Evolutionary conservation across 192 early-diverging fungal species (phyloP).

Genomic region (Gamsiella multidivaricata): DNA sequence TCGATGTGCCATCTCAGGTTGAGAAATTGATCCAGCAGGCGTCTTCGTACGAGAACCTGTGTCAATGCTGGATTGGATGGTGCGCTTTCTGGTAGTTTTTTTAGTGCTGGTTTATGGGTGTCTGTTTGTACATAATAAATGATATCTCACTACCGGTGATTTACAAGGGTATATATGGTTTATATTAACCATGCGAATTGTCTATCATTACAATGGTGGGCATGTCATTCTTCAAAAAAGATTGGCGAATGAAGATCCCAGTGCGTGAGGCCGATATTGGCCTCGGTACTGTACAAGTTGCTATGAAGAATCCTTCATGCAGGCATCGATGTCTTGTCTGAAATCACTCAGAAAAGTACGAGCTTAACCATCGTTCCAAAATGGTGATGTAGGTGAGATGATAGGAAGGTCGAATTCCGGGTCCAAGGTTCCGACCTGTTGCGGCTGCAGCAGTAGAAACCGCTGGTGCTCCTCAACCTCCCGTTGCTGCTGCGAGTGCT

Average conservation of each 20-base stretch:
- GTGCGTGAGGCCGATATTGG: too few relatives aligned
- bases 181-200: too few relatives aligned
- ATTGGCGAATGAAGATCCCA: too few relatives aligned
- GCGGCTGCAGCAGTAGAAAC: too few relatives aligned
- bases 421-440: neutral
- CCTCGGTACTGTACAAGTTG: neutral
- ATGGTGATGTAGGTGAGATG: slow-evolving; percentile 40
- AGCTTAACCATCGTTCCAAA: slow-evolving; percentile 30
- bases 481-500: too few relatives aligned
- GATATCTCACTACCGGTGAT: too few relatives aligned
- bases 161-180: too few relatives aligned
- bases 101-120: neutral
- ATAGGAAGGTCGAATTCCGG: slow-evolving; percentile 26
- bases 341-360: neutral
- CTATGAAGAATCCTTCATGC: neutral
- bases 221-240: too few relatives aligned
- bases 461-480: too few relatives aligned
- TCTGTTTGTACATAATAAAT: too few relatives aligned
- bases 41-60: slow-evolving; percentile 89
- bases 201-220: too few relatives aligned
- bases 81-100: slow-evolving; percentile 61
- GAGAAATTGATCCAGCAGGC: slow-evolving; percentile 91
- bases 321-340: too few relatives aligned
- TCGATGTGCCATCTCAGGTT: slow-evolving; percentile 89
- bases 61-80: slow-evolving; percentile 80